phyloP scores from a whole-genome alignment of 2,329 filamentous ascomycete genomes.

The Trichophyton equinum region DNA sequence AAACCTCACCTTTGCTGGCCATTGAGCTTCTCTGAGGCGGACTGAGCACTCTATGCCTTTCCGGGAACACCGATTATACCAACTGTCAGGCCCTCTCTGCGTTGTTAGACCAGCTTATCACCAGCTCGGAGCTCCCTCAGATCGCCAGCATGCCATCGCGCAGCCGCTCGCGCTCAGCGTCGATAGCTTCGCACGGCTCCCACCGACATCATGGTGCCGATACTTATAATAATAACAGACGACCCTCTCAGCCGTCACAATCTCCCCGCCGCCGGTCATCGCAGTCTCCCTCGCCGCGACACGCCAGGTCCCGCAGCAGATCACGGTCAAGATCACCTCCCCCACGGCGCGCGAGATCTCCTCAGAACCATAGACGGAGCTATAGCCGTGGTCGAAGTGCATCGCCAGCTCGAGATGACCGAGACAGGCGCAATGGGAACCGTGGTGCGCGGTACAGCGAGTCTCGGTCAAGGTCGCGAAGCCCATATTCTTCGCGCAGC shows the following conservation, averaged over 20 bases:
- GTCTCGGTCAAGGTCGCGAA: conserved; percentile 8
- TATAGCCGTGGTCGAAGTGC: background rate
- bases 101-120: background rate
- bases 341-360: background rate
- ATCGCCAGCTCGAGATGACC: conserved; percentile 1
- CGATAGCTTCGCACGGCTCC: background rate
- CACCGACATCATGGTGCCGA: background rate
- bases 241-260: background rate
- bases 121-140: background rate
- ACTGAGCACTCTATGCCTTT: too few relatives aligned
- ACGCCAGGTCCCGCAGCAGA: conserved; percentile 14
- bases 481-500: conserved; percentile 22
- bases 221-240: background rate
- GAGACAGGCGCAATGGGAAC: conserved; percentile 16
- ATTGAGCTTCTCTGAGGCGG: background rate
- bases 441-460: conserved; percentile 13
- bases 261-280: conserved; percentile 18
- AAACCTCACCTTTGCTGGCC: background rate
- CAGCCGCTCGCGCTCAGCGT: conserved; percentile 3
- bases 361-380: background rate
- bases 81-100: background rate
- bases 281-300: conserved; percentile 18
- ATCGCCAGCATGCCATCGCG: background rate
- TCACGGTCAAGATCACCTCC: conserved; percentile 4
- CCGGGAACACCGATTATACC: background rate